phyloP scores from a whole-genome alignment of 2,329 filamentous ascomycete genomes.

The Arthrobotrys pseudoclavata region DNA sequence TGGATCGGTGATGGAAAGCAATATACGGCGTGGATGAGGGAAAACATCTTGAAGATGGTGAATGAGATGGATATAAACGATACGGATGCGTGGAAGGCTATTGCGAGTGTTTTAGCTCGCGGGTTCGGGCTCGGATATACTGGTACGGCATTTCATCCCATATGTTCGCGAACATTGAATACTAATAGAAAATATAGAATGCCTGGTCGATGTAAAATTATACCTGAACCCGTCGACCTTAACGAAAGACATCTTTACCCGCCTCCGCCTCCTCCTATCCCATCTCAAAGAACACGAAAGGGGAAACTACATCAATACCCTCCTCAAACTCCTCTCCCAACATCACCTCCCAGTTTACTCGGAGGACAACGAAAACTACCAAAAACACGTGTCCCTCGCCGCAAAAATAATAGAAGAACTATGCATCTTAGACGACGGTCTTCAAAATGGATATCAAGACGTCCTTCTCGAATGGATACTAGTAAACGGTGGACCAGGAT shows the following conservation, averaged over 20 bases:
- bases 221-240: slow-evolving; percentile 13
- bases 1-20: slow-evolving; percentile 77
- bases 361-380: slow-evolving; percentile 50
- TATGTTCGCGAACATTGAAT: neutral
- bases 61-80: slow-evolving; percentile 66
- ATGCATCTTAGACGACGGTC: slow-evolving; percentile 45
- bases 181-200: slow-evolving; percentile 58
- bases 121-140: slow-evolving; percentile 79
- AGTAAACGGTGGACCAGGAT: slow-evolving; percentile 74
- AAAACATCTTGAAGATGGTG: slow-evolving; percentile 70
- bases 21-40: slow-evolving; percentile 80
- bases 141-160: slow-evolving; percentile 69
- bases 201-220: slow-evolving; percentile 36
- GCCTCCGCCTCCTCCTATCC: slow-evolving; percentile 65
- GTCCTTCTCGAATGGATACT: slow-evolving; percentile 77
- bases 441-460: slow-evolving; percentile 67
- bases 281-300: slow-evolving; percentile 68
- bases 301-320: slow-evolving; percentile 67
- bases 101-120: slow-evolving; percentile 71
- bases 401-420: slow-evolving; percentile 52
- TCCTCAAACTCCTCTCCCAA: slow-evolving; percentile 69
- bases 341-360: slow-evolving; percentile 66
- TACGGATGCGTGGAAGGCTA: slow-evolving; percentile 66
- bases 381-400: slow-evolving; percentile 36
- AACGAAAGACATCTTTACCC: slow-evolving; percentile 61